Evolutionary conservation across 129 eudicot genomes (phyloP), one percentile per base, ranked within the genome.

Genomic region (Escallonia rubra): DNA sequence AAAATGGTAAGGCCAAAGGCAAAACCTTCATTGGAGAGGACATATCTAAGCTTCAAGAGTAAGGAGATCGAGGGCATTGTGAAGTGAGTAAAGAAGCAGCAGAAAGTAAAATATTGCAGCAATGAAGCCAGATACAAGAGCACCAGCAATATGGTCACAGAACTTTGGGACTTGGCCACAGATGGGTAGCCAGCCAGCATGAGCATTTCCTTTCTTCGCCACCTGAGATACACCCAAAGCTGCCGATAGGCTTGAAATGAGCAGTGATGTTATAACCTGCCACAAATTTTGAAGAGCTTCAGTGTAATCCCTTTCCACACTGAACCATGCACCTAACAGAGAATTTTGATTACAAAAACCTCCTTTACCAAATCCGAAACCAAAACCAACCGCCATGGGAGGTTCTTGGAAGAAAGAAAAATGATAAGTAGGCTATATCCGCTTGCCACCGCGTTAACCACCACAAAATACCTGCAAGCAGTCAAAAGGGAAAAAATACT

Each of bases 121-220:
- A 1, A 81, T 71, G 68, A 88, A 88, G n/a, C 91, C 96, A 5
- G 86, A 78, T 6, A 83, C 61, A 11, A 93, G 65, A 11, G 96
- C 72, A 10, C 79, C 85, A 0, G 80, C 67, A 45, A 83, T 82
- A 16, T 73, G 89, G 59, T 89, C 76, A 77, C 98, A 93, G 48
- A 86, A 93, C 56, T 89, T 89, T 4, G 95, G 90, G 52, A 93
- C 98, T 77, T 89, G 98, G 9, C 74, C 91, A 66, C 98, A 93
- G 16, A 93, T 89, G 1, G 98, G 98, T 48, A 88, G 86, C 98
- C 98, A 93, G 41, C 96, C 96, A 0, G 98, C 98, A 61, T 89
- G 87, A 2, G 74, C 67, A 56, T 93, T 93, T 71, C 98, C 96
- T 38, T 83, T 73, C 74, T 86, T 88, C 66, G 91, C 98, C 67